These are phyloP conservation scores for Trichoderma citrinoviride DNA, from an alignment of 2,329 filamentous ascomycete genomes.

Conservation along the genomic window DNA sequence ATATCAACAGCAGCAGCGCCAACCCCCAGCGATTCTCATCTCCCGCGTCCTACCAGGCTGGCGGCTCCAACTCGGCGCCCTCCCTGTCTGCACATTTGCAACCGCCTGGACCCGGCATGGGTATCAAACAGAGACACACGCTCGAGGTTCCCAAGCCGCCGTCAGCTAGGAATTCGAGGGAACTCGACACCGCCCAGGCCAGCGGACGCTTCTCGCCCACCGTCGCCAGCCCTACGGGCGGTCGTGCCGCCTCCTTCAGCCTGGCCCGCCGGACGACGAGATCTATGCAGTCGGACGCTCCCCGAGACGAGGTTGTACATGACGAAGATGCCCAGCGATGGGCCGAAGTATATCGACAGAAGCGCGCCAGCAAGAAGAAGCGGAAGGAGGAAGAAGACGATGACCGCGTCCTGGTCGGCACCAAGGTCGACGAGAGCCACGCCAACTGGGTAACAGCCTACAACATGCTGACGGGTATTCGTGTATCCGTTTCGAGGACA, in stretches of 20 bases:
- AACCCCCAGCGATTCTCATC: constrained; percentile 61
- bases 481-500: constrained; percentile 91
- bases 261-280: constrained; percentile 77
- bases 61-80: constrained; percentile 41
- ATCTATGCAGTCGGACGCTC: constrained; percentile 79
- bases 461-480: constrained; percentile 99
- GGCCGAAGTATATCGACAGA: constrained; percentile 90
- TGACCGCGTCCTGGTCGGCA: constrained; percentile 90
- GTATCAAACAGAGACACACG: constrained; percentile 79
- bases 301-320: constrained; percentile 76
- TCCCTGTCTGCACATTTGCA: constrained; percentile 53
- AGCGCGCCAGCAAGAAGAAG: constrained; percentile 81
- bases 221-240: constrained; percentile 50
- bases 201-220: constrained; percentile 80
- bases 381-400: constrained; percentile 86
- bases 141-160: constrained; percentile 77
- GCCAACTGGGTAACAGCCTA: constrained; percentile 97
- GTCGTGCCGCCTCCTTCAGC: constrained; percentile 76
- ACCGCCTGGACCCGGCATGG: constrained; percentile 41
- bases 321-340: constrained; percentile 90
- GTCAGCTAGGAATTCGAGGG: constrained; percentile 64
- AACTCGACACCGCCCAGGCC: constrained; percentile 64
- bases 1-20: constrained; percentile 22
- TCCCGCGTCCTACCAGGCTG: constrained; percentile 54
- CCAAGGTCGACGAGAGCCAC: constrained; percentile 95